phyloP scores from a whole-genome alignment of 129 eudicot species.

The Mikania micrantha region DNA sequence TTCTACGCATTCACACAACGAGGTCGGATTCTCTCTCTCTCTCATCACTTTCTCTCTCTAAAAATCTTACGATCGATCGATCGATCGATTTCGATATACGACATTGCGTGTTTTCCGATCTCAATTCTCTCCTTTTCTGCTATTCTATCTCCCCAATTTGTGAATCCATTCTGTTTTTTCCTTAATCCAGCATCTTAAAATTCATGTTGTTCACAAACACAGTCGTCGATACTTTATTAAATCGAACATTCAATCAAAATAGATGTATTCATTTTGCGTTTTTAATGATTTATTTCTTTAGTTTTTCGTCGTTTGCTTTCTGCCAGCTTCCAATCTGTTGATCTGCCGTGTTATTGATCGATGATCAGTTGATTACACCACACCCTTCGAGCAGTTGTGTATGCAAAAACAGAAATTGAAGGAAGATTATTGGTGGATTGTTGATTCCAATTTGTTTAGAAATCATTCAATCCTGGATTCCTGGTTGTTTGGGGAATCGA shows the following conservation, averaged over 20 bases:
- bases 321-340: background rate
- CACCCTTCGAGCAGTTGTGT: background rate
- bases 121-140: slow-evolving; percentile 17
- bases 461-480: background rate
- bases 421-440: background rate
- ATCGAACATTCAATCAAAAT: slow-evolving; percentile 2
- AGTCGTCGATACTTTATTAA: background rate
- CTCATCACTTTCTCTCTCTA: background rate
- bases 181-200: background rate
- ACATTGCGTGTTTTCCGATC: slow-evolving; percentile 20
- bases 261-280: background rate
- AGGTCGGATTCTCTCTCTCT: background rate
- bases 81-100: slow-evolving; percentile 4
- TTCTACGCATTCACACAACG: background rate
- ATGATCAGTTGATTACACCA: background rate
- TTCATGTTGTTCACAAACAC: slow-evolving; percentile 2
- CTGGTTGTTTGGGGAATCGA: too few species aligned
- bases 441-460: background rate
- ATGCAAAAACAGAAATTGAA: background rate
- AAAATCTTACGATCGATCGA: background rate
- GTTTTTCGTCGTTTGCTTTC: slow-evolving; percentile 8
- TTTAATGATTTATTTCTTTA: background rate
- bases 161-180: background rate
- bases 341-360: background rate
- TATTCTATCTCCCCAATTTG: slow-evolving; percentile 4